Evolutionary conservation across 257 asterid species (phyloP).

Genomic region (Nemophila menziesii): DNA sequence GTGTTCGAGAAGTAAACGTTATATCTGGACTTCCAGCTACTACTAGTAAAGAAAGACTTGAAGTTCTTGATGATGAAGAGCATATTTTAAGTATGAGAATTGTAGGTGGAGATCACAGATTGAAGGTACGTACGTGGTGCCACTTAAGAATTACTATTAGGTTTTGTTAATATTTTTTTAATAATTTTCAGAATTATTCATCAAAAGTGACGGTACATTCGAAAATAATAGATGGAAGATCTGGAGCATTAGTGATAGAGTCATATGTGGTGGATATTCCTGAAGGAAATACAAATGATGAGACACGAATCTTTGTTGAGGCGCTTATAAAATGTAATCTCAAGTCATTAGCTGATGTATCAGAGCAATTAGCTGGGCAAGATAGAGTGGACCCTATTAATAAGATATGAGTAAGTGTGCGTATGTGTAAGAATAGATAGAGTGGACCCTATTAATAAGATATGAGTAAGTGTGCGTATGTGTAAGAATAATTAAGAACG

Average conservation of each 20-base stretch:
- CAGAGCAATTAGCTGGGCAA: constrained; percentile 60
- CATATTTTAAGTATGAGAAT: constrained; percentile 68
- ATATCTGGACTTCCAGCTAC: constrained; percentile 88
- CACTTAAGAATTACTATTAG: background rate
- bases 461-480: constrained; percentile 12
- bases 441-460: constrained; percentile 40
- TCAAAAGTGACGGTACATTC: constrained; percentile 71
- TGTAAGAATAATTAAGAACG: constrained; percentile 3
- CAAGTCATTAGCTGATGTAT: constrained; percentile 75
- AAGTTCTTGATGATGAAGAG: constrained; percentile 68
- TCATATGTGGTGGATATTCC: constrained; percentile 84
- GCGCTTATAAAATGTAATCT: constrained; percentile 84
- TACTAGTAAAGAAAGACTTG: constrained; percentile 76
- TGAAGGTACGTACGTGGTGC: constrained; percentile 42
- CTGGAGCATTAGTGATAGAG: constrained; percentile 75
- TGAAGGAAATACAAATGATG: constrained; percentile 76
- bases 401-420: too few relatives aligned
- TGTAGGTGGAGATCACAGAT: constrained; percentile 94
- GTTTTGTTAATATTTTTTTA: background rate
- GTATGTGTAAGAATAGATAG: too few relatives aligned
- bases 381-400: too few relatives aligned
- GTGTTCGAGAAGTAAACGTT: constrained; percentile 77
- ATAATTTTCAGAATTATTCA: constrained; percentile 57
- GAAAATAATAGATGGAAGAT: constrained; percentile 60
- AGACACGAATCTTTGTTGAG: constrained; percentile 71